phyloP scores from a whole-genome alignment of 148 eudicot genomes.

The Persicaria maculosa region DNA sequence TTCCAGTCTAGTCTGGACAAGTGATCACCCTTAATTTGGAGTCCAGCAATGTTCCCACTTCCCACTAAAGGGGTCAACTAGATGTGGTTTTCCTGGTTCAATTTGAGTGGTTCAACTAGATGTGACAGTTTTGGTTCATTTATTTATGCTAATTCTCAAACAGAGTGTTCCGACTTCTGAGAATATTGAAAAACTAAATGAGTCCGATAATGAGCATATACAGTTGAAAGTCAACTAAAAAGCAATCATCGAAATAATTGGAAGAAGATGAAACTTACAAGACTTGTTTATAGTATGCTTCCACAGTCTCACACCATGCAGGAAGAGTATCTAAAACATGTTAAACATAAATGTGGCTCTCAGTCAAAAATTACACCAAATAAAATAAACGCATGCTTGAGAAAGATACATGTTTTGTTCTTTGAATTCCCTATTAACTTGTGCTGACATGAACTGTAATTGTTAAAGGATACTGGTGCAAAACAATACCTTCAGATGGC shows the following conservation, averaged over 20 bases:
- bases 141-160: neutral
- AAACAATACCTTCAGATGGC: conserved; percentile 57
- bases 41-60: neutral
- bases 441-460: neutral
- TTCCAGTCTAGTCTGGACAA: neutral
- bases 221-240: neutral
- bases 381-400: neutral
- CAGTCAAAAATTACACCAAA: neutral
- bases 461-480: neutral
- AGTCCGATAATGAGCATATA: neutral
- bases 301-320: conserved; percentile 17
- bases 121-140: neutral
- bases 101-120: no score
- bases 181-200: neutral
- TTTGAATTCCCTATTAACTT: neutral
- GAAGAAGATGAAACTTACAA: conserved; percentile 36
- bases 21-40: neutral
- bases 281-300: conserved; percentile 24
- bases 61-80: neutral
- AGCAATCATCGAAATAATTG: neutral
- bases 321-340: conserved; percentile 8
- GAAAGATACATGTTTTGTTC: neutral
- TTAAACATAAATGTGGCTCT: neutral
- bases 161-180: neutral
- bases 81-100: no score